Percentiles rank a stretch among this genome's conserved stretches.
Evolutionary conservation across 1,284 basidiomycete species (phyloP).

Genomic region (Trichosporon ovoides): DNA sequence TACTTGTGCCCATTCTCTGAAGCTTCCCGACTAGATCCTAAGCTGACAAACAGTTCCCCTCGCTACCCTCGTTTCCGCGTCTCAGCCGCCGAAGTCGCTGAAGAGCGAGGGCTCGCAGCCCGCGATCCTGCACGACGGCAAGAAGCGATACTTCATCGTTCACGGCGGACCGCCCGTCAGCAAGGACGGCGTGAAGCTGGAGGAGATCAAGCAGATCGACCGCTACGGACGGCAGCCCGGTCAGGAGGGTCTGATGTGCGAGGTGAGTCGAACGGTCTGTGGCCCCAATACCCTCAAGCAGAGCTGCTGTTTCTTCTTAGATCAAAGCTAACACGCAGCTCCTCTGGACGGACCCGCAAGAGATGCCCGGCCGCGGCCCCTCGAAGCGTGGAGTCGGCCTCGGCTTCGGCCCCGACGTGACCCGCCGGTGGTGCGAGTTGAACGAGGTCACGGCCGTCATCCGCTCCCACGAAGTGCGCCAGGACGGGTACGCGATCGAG

Average conservation of each 20-base stretch:
- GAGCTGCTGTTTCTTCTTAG: too few species aligned
- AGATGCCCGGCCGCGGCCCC: constrained; percentile 81
- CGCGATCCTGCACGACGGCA: constrained; percentile 73
- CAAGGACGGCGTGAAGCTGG: constrained; percentile 85
- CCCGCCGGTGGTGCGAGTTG: constrained; percentile 75
- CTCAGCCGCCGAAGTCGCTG: constrained; percentile 56
- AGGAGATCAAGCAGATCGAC: constrained; percentile 82
- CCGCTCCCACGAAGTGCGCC: constrained; percentile 94
- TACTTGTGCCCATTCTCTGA: too few species aligned
- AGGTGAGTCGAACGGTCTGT: constrained; percentile 32
- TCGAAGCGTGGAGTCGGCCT: constrained; percentile 98
- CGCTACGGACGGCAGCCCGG: constrained; percentile 87
- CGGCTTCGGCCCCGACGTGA: constrained; percentile 94
- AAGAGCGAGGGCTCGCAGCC: constrained; percentile 45
- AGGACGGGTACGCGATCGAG: constrained; percentile 59
- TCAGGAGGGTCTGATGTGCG: constrained; percentile 90
- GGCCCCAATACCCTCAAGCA: too few species aligned
- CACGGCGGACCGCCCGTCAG: constrained; percentile 90
- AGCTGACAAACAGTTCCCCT: constrained; percentile 64
- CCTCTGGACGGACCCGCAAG: constrained; percentile 95
- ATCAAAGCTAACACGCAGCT: constrained; percentile 51
- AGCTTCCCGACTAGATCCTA: too few species aligned
- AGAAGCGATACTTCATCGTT: constrained; percentile 89
- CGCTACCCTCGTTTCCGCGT: constrained; percentile 74
- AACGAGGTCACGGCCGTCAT: constrained; percentile 86